Evolutionary conservation across 306 rosid species (phyloP).

Genomic region (Castanea sativa): DNA sequence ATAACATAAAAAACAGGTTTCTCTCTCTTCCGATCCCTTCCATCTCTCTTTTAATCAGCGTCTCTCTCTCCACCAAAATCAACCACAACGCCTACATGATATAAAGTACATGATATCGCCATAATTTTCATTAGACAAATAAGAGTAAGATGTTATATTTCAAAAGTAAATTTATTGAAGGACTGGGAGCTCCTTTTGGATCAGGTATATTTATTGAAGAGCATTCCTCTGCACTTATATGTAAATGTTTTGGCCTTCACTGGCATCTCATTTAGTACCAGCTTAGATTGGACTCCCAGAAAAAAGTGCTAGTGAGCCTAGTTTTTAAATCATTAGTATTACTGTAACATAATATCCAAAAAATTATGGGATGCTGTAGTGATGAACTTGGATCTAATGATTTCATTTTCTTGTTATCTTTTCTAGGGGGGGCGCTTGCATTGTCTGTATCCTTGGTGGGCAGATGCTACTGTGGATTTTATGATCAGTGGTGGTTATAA

Average conservation of each 20-base stretch:
- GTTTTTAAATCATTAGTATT: not conserved
- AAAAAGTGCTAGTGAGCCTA: not conserved
- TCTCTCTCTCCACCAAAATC: too few species aligned
- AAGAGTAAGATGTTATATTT: too few species aligned
- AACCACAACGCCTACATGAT: too few species aligned
- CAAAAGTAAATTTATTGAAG: not conserved
- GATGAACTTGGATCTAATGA: constrained; percentile 8
- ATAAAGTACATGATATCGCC: not conserved
- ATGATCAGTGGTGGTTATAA: constrained; percentile 86
- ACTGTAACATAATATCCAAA: not conserved
- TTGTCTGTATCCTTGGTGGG: constrained; percentile 87
- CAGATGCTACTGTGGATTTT: constrained; percentile 78
- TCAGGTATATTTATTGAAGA: constrained; percentile 78
- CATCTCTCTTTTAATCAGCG: too few species aligned
- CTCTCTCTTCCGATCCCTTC: too few species aligned
- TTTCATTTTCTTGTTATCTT: constrained; percentile 18
- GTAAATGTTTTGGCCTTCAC: constrained; percentile 55
- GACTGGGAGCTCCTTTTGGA: constrained; percentile 21
- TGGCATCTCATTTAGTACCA: constrained; percentile 41
- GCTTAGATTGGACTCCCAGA: constrained; percentile 51
- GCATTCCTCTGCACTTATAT: constrained; percentile 63
- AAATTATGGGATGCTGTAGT: constrained; percentile 11
- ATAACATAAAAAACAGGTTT: too few species aligned
- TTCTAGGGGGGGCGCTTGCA: constrained; percentile 78
- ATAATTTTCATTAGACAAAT: too few species aligned